Evolutionary conservation across 2,329 filamentous ascomycete genomes (phyloP).

Genomic region (Verticillium zaregamsianum): DNA sequence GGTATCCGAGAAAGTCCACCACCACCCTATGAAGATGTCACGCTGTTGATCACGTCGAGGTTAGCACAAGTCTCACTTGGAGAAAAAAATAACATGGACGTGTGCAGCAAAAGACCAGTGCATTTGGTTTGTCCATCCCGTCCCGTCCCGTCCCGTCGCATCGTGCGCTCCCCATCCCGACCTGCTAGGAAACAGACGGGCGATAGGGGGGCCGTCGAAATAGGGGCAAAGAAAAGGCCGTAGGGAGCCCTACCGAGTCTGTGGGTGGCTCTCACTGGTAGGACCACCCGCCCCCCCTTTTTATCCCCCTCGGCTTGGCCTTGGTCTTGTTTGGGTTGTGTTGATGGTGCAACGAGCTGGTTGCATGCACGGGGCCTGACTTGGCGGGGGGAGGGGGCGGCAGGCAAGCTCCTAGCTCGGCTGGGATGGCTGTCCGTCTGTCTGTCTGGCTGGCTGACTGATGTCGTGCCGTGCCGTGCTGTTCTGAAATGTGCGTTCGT

Average conservation of each 20-base stretch:
- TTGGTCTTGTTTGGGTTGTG: background rate
- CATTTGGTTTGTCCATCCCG: background rate
- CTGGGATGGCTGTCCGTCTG: constrained; percentile 6
- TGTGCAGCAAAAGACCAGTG: background rate
- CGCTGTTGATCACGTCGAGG: background rate
- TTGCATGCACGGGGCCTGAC: constrained; percentile 12
- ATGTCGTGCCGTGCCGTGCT: constrained; percentile 5
- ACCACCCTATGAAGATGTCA: background rate
- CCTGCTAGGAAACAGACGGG: background rate
- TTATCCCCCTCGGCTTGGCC: background rate
- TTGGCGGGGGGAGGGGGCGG: constrained; percentile 6
- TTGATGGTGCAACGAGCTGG: constrained; percentile 10
- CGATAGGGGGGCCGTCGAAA: background rate
- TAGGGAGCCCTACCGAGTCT: constrained; percentile 11
- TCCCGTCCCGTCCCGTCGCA: background rate
- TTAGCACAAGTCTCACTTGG: background rate
- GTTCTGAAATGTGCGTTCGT: constrained; percentile 22
- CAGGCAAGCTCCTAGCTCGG: background rate
- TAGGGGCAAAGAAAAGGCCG: constrained; percentile 8
- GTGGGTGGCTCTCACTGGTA: constrained; percentile 1
- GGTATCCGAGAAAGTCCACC: background rate
- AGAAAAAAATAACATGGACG: background rate
- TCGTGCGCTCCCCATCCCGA: background rate
- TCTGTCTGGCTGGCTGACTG: background rate
- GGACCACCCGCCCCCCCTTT: constrained; percentile 5